Evolutionary conservation across 768 basidiomycete genomes (phyloP), one percentile per base, ranked within the genome.

Genomic region (Boletus barrowsii): DNA sequence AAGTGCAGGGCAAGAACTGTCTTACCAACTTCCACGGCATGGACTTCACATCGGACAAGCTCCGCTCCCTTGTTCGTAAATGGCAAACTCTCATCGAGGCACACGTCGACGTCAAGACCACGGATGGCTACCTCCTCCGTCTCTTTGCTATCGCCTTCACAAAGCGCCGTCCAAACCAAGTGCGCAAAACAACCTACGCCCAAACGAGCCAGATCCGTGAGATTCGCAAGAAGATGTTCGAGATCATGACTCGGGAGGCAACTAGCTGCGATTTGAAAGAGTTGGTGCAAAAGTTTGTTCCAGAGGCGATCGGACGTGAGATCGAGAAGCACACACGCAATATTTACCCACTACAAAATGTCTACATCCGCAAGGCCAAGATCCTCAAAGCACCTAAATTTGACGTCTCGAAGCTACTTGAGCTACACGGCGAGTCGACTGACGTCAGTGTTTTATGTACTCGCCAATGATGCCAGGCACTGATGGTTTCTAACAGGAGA

Each of bases 11-110:
- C 79, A 96, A 95, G 82, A 97, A 93, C 82, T 97, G 94, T 82
- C 83, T 98, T 52, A 98, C 97, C 73, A 96, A 95, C 77, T 99
- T 99, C 91, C 90, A 96, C 76, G 97, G 97, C 73, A 98, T 99
- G 96, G 93, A 96, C 79, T 98, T 99, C 80, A 98, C 97, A 58
- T 97, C 96, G 55, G 97, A 99, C 86, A 98, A 98, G 78, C 88
- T 98, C 62, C 94, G 97, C 53, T 98, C 97, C 47, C 94, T 99
- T 69, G 97, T 99, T 66, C 92, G 96, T 74, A 99, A 98, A 79
- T 99, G 97, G 97, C 97, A 98, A 78, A 86, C 96, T 18, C 89
- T 98, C 69, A 95, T 99, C 67, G 97, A 98, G 78, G 97, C 97
- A 37, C 91, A 94, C 73, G 90, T 98, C 72, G 97, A 99, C 70